These are phyloP conservation scores for Syncephalastrum monosporum DNA, from an alignment of 371 early-diverging fungal genomes.

Conservation along the genomic window DNA sequence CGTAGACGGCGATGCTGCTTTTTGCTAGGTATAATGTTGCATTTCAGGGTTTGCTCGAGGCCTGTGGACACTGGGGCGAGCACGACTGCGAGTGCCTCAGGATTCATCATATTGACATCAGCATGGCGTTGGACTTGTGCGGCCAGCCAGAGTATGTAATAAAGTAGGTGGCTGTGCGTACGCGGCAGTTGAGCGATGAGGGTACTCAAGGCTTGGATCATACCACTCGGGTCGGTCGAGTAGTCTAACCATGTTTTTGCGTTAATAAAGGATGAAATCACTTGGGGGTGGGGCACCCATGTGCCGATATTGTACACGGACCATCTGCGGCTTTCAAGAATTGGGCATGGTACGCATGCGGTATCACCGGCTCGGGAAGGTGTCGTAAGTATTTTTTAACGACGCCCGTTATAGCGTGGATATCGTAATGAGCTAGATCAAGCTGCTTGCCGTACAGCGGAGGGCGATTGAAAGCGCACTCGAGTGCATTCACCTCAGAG, in stretches of 20 bases:
- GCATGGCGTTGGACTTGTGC: slow-evolving; percentile 28
- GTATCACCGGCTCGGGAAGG: slow-evolving; percentile 44
- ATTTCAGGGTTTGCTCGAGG: slow-evolving; percentile 30
- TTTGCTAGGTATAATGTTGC: slow-evolving; percentile 19
- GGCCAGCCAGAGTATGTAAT: slow-evolving; percentile 29
- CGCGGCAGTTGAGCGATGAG: slow-evolving; percentile 29
- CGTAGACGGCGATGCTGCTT: slow-evolving; percentile 27
- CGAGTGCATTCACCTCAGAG: slow-evolving; percentile 38
- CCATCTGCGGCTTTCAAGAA: slow-evolving; percentile 20
- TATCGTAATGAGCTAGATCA: slow-evolving; percentile 35
- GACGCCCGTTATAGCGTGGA: slow-evolving; percentile 43
- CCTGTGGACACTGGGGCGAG: slow-evolving; percentile 37
- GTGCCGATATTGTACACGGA: slow-evolving; percentile 3
- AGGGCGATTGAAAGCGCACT: slow-evolving; percentile 33
- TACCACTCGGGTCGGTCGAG: no score
- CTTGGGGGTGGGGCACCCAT: background rate
- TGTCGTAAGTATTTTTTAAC: slow-evolving; percentile 41
- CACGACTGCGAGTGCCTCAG: slow-evolving; percentile 35
- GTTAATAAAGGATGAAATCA: background rate
- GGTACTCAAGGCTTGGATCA: background rate
- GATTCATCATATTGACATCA: slow-evolving; percentile 32
- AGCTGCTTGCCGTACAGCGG: slow-evolving; percentile 41
- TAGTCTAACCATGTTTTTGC: background rate
- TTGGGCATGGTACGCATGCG: slow-evolving; percentile 26
- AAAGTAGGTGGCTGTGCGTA: slow-evolving; percentile 33